Conservation (phyloP, 2,329 filamentous ascomycete species). For the Akanthomyces muscarius region DNA sequence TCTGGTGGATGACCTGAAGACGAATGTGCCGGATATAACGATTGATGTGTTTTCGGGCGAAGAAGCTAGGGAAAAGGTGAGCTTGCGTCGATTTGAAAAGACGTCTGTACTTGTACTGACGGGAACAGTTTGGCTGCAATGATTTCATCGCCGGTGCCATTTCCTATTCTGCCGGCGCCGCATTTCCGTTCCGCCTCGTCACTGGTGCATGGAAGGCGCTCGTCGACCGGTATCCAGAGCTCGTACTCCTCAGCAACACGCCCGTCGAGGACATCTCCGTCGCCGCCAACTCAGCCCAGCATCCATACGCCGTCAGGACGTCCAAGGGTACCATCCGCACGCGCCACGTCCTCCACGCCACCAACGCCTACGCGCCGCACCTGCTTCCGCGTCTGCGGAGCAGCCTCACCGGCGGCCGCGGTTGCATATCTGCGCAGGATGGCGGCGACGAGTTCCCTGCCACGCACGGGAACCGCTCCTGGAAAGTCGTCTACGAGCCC, state of each 20-base stretch:
- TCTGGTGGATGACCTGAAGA: constrained; percentile 31
- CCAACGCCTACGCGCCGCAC: constrained; percentile 50
- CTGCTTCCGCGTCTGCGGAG: constrained; percentile 47
- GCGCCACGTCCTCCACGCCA: constrained; percentile 53
- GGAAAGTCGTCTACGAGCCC: constrained; percentile 44
- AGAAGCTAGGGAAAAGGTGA: constrained; percentile 31
- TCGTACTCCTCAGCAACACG: constrained; percentile 39
- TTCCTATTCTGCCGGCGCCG: constrained; percentile 43
- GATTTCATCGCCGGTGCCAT: constrained; percentile 38
- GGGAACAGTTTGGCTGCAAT: constrained; percentile 32
- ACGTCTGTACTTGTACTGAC: background rate
- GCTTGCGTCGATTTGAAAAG: background rate
- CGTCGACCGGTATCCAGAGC: constrained; percentile 29
- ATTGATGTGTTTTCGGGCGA: constrained; percentile 32
- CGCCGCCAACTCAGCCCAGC: constrained; percentile 1
- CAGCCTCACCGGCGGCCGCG: constrained; percentile 42
- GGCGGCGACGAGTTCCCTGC: constrained; percentile 34
- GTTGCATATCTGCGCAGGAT: constrained; percentile 48
- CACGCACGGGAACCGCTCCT: constrained; percentile 39
- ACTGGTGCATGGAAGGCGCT: constrained; percentile 42
- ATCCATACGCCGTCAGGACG: constrained; percentile 43
- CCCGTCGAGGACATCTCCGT: constrained; percentile 24
- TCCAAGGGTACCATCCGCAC: constrained; percentile 40
- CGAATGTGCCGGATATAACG: constrained; percentile 39
- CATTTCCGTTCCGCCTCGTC: constrained; percentile 50